A percentile compares a stretch with the other conserved stretches of the same genome.
Evolutionary conservation across 192 early-diverging fungal genomes (phyloP).

Genomic region (Mortierella antarctica): DNA sequence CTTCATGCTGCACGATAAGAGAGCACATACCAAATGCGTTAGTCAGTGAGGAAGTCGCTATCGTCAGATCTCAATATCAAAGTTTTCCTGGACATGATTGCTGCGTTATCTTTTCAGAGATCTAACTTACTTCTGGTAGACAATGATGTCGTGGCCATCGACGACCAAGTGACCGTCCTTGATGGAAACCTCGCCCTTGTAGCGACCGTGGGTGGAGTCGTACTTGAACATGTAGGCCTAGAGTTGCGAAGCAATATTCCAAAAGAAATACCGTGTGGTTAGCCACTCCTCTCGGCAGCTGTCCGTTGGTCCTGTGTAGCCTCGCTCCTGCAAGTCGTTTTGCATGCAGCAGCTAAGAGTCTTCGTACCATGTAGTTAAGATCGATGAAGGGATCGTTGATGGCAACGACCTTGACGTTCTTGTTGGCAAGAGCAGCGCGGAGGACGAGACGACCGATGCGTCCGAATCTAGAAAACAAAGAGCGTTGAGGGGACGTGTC

Average conservation of each 20-base stretch:
- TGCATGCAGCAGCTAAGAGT: neutral
- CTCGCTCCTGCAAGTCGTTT: too few relatives aligned
- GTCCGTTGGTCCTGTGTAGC: too few relatives aligned
- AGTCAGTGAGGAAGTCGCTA: too few relatives aligned
- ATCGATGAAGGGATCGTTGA: slow-evolving; percentile 99
- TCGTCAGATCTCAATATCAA: neutral
- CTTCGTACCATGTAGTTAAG: slow-evolving; percentile 89
- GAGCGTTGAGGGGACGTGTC: neutral
- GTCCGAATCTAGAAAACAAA: slow-evolving; percentile 78
- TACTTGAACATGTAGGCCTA: slow-evolving; percentile 96
- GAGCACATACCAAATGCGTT: neutral
- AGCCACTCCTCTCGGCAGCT: neutral
- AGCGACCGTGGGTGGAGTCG: slow-evolving; percentile 98
- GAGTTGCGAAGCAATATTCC: neutral
- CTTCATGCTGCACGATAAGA: slow-evolving; percentile 55
- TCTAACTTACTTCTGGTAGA: slow-evolving; percentile 73
- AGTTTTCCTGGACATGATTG: neutral
- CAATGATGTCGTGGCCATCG: slow-evolving; percentile 83
- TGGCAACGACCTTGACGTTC: slow-evolving; percentile 83
- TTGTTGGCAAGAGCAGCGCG: slow-evolving; percentile 85
- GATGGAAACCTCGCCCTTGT: slow-evolving; percentile 83
- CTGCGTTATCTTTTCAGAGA: neutral
- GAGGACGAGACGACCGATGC: slow-evolving; percentile 98
- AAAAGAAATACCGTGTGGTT: neutral
- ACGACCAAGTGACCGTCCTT: slow-evolving; percentile 91